Evolutionary conservation across 1,284 basidiomycete genomes (phyloP).

Genomic region (Pseudozyma hubeiensis): DNA sequence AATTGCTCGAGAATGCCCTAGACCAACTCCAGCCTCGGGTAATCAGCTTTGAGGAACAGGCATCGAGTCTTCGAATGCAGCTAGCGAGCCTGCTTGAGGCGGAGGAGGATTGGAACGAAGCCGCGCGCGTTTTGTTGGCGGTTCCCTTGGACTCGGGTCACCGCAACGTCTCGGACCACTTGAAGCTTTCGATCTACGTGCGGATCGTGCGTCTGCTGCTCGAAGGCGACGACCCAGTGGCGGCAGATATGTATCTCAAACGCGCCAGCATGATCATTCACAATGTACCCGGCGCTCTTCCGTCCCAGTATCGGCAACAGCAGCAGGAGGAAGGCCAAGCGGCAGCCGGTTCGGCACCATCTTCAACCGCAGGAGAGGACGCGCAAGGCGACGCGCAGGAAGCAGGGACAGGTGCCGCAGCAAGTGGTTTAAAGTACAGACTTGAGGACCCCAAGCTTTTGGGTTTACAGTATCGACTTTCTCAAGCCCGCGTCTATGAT

Average conservation of each 20-base stretch:
- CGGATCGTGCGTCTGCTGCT: constrained; percentile 93
- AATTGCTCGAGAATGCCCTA: constrained; percentile 79
- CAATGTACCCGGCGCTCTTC: constrained; percentile 56
- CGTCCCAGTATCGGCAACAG: constrained; percentile 28
- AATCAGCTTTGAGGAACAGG: constrained; percentile 92
- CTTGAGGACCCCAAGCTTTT: constrained; percentile 49
- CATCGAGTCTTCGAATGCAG: constrained; percentile 83
- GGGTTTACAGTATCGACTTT: constrained; percentile 64
- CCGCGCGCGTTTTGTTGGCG: constrained; percentile 88
- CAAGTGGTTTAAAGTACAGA: constrained; percentile 12
- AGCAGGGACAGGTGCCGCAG: constrained; percentile 1
- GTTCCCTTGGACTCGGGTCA: constrained; percentile 92
- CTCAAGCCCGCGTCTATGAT: constrained; percentile 86
- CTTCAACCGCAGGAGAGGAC: not conserved
- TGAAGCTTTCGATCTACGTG: constrained; percentile 89
- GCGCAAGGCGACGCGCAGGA: not conserved
- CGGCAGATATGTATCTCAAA: constrained; percentile 95
- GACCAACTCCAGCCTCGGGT: constrained; percentile 79
- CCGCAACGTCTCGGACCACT: constrained; percentile 80
- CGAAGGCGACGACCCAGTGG: constrained; percentile 91
- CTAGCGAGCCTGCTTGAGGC: constrained; percentile 87
- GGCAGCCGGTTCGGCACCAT: not conserved
- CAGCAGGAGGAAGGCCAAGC: constrained; percentile 10
- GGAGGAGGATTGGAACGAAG: constrained; percentile 91
- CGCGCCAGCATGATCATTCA: constrained; percentile 91